Evolutionary conservation across 2,329 filamentous ascomycete species (phyloP), one percentile per base, ranked within the genome.

Genomic region (Knufia fluminis): DNA sequence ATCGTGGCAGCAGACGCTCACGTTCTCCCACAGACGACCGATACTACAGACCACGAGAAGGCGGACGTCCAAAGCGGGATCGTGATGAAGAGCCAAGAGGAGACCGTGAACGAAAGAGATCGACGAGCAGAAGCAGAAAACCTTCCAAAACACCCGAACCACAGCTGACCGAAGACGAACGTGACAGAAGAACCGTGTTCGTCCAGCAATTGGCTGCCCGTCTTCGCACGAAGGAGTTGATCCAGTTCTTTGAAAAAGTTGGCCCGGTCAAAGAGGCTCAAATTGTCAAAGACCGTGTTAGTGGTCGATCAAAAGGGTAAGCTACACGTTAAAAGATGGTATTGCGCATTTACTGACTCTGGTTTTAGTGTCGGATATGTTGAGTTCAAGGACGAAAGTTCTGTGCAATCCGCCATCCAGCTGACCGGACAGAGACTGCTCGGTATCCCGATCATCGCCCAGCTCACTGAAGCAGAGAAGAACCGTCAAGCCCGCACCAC

Each of bases 381-480:
- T 74, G 92, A 98, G 76, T 98, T 98, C 71, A 94, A 90, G 67
- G 82, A 86, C 64, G 91, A 97, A 78, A 88, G 94, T 62, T 94
- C 90, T 60, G 91, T 98, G 61, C 77, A 83, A 63, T 83, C 86
- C 72, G 92, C 94, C 64, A 86, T 98, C 67, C 86, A 95, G 74
- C 89, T 98, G 75, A 98, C 92, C 68, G 92, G 92, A 71, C 91
- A 97, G 75, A 95, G 92, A 72, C 84, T 98, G 71, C 76, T 95
- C 84, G 90, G 89, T 77, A 96, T 98, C 59, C 92, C 92, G 52
- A 94, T 98, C 67, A 98, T 98, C 63, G 94, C 91, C 49, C 91
- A 97, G 71, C 82, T 95, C 67, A 97, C 92, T 62, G 92, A 98
- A 76, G 94, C 92, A 66, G 94, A 98, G 70, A 98, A 98, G 77